Conservation (phyloP, 352 stramenopile species). For the Globisporangium nagaii region DNA sequence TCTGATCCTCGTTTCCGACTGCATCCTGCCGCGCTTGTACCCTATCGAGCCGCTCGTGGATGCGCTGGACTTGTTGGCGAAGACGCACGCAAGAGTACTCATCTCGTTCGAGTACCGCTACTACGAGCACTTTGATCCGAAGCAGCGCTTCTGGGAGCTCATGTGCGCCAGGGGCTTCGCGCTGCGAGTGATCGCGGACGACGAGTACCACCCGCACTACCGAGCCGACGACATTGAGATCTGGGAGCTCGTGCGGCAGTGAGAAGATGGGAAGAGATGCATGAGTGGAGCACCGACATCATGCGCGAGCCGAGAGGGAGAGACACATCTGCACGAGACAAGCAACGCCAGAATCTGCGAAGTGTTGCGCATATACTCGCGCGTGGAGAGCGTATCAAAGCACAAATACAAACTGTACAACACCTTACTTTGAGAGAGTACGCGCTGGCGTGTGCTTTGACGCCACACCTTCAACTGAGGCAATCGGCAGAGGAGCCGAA, state of each 20-base stretch:
- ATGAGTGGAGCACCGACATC: no score
- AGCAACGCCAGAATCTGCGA: no score
- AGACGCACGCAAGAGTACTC: slow-evolving; percentile 45
- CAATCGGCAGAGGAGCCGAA: no score
- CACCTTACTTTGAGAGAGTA: no score
- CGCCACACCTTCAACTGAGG: no score
- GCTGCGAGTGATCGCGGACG: slow-evolving; percentile 39
- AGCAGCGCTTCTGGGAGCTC: slow-evolving; percentile 72
- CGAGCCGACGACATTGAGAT: slow-evolving; percentile 86
- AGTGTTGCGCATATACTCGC: no score
- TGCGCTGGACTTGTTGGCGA: slow-evolving; percentile 71
- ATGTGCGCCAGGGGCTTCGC: slow-evolving; percentile 38
- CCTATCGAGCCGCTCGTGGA: slow-evolving; percentile 92
- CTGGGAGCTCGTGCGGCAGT: slow-evolving; percentile 49
- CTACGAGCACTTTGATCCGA: slow-evolving; percentile 79
- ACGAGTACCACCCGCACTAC: slow-evolving; percentile 73
- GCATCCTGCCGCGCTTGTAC: slow-evolving; percentile 95
- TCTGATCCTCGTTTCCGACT: slow-evolving; percentile 92
- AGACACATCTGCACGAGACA: no score
- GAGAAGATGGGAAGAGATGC: no score
- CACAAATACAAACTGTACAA: no score
- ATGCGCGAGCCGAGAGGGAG: no score
- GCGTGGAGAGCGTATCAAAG: no score
- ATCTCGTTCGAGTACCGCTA: slow-evolving; percentile 88
- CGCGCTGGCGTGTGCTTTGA: no score